Conservation (phyloP, 176 grass and related monocot species). For the Avena insularis region DNA sequence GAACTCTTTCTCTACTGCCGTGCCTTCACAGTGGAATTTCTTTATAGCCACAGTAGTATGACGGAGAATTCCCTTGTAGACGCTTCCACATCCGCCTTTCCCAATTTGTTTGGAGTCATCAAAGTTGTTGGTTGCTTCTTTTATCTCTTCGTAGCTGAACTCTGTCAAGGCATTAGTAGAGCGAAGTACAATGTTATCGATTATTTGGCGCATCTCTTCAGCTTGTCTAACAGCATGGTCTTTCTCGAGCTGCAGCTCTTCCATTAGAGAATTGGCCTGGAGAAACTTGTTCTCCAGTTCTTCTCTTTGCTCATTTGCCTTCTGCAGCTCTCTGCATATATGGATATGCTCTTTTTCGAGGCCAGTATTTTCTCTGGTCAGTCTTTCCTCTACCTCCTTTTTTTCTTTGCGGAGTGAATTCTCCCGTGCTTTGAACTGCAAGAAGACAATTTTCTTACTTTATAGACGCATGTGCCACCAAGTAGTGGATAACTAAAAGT, state of each 20-base stretch:
- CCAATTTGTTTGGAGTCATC: conserved; percentile 55
- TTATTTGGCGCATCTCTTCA: conserved; percentile 35
- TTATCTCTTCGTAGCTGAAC: conserved; percentile 58
- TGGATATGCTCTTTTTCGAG: conserved; percentile 48
- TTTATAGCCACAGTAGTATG: conserved; percentile 68
- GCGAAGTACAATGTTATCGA: neutral
- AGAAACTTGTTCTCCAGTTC: conserved; percentile 50
- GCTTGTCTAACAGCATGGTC: conserved; percentile 38
- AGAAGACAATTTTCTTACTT: conserved; percentile 5
- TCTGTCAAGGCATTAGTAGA: conserved; percentile 41
- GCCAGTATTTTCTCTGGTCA: conserved; percentile 49
- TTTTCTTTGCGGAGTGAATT: conserved; percentile 51
- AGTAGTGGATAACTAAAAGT: neutral
- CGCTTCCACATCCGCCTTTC: conserved; percentile 58
- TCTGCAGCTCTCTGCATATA: conserved; percentile 49
- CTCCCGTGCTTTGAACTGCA: conserved; percentile 58
- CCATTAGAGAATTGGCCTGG: conserved; percentile 21
- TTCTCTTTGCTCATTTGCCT: conserved; percentile 42
- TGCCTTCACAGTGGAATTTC: conserved; percentile 54
- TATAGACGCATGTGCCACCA: neutral
- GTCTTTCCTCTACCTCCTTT: conserved; percentile 57
- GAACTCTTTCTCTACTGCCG: conserved; percentile 52
- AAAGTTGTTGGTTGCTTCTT: conserved; percentile 67
- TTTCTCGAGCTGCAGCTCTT: conserved; percentile 36
- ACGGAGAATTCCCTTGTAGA: conserved; percentile 62